Base-by-base conservation (phyloP, 148 eudicot genomes). In the Rhododendron simsii region DNA sequence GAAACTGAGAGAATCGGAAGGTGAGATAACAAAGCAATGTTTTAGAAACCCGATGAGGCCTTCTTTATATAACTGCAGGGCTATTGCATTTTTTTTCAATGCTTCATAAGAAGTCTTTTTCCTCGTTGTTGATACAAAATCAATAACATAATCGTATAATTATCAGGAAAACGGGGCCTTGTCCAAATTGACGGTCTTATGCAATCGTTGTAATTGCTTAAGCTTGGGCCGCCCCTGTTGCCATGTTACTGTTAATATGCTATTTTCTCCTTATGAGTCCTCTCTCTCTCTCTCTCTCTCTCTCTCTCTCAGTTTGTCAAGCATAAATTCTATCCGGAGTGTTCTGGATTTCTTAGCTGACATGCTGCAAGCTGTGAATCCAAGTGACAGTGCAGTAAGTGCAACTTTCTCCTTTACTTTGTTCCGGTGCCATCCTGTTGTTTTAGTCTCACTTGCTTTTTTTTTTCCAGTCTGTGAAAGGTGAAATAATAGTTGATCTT, bases 281-380 rank as follows among this genome's bases (percentile, higher is more conserved):
- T 3, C 45, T 26, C 15, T 10, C 35, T 67, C 73, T 67, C 74
- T 80, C 39, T 57, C 86, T 33, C 39, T 37, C 45, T 26, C 15
- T 10, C 35, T 67, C 73, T 67, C 74, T 80, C 85, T 61, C 88
- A 95, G 99, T 85, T 78, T 88, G 65, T 90, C 93, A 45, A 90
- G 89, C 83, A 87, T 97, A 87, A 91, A 89, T 86, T 91, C 99
- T 44, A 95, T 97, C 96, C 87, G 90, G 84, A 89, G 90, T 87
- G 95, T 91, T 48, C 81, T 89, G 87, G 95, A 93, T 89, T 91
- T 97, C 78, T 87, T 97, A 81, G 84, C 92, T 85, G 98, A 95
- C 83, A 93, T 97, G 98, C 91, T 95, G 73, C 94, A 91, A 93
- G 99, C 98, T 85, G 95, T 93, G 85, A 88, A 95, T 85, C 94